Evolutionary conservation across 108 stramenopile species (phyloP).

Genomic region (Skeletonema tropicum): DNA sequence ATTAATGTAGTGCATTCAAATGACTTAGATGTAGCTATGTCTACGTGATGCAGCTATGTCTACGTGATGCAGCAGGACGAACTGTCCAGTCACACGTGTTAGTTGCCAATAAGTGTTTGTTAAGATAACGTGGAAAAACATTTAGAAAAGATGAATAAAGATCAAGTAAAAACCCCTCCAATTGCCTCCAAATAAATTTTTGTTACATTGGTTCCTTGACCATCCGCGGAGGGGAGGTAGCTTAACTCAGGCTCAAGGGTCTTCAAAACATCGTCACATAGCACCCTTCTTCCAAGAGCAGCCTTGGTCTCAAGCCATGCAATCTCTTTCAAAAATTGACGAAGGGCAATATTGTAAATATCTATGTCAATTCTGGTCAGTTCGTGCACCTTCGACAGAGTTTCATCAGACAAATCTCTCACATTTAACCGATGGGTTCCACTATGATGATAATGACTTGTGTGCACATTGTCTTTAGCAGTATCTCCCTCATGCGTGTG

Average conservation of each 20-base stretch:
- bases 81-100: too few relatives aligned
- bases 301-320: slow-evolving; percentile 17
- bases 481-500: neutral
- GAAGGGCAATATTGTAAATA: slow-evolving; percentile 11
- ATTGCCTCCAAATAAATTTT: slow-evolving; percentile 20
- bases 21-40: too few relatives aligned
- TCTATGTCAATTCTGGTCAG: slow-evolving; percentile 9
- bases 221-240: slow-evolving; percentile 1
- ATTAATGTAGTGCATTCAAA: too few relatives aligned
- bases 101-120: too few relatives aligned
- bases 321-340: slow-evolving; percentile 18
- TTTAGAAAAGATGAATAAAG: too few relatives aligned
- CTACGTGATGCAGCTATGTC: too few relatives aligned
- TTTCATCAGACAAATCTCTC: slow-evolving; percentile 2
- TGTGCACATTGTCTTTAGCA: neutral
- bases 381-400: slow-evolving; percentile 1
- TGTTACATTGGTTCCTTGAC: slow-evolving; percentile 5
- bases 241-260: slow-evolving; percentile 15
- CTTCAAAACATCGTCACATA: slow-evolving; percentile 14
- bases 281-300: slow-evolving; percentile 17
- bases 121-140: too few relatives aligned
- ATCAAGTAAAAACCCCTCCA: too few relatives aligned
- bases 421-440: neutral
- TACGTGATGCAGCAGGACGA: too few relatives aligned
- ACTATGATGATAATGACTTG: slow-evolving; percentile 12